A percentile compares a stretch with the other conserved stretches of the same genome.
These are phyloP conservation scores for Diplodia scrobiculata DNA, from an alignment of 2,329 filamentous ascomycete genomes.

Conservation along the genomic window DNA sequence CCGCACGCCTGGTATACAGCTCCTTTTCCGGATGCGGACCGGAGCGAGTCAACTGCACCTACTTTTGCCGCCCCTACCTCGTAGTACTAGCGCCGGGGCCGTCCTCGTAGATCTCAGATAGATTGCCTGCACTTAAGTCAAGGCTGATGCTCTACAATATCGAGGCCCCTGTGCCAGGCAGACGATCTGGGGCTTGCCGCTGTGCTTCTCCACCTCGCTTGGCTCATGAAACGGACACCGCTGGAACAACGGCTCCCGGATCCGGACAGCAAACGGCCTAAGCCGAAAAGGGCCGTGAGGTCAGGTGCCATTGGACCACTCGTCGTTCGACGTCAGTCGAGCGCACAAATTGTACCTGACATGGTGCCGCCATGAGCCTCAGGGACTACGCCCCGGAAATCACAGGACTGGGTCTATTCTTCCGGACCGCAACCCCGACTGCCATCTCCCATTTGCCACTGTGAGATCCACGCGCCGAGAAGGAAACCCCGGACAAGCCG, in stretches of 20 bases:
- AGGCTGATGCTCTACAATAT: constrained; percentile 1
- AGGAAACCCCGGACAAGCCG: neutral
- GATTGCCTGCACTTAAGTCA: constrained; percentile 5
- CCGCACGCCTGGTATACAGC: neutral
- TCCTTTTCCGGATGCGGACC: neutral
- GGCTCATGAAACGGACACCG: constrained; percentile 23
- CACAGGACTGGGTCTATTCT: constrained; percentile 18
- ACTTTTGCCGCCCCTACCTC: neutral
- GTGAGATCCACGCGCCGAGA: constrained; percentile 14
- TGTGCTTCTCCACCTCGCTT: constrained; percentile 23
- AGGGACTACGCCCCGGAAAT: constrained; percentile 21
- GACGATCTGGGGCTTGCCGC: constrained; percentile 16
- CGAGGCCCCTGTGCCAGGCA: neutral
- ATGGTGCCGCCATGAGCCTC: constrained; percentile 14
- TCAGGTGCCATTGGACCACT: constrained; percentile 11
- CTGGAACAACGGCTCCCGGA: constrained; percentile 13
- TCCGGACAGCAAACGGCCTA: constrained; percentile 1
- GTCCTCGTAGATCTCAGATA: constrained; percentile 12
- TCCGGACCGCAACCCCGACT: constrained; percentile 15
- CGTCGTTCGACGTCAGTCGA: constrained; percentile 17
- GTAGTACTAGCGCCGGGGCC: neutral
- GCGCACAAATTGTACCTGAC: neutral
- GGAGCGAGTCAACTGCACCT: neutral
- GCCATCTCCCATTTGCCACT: neutral
- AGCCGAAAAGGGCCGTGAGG: neutral